Conservation (phyloP, 208 protist genomes). For the Acanthamoeba castellanii region DNA sequence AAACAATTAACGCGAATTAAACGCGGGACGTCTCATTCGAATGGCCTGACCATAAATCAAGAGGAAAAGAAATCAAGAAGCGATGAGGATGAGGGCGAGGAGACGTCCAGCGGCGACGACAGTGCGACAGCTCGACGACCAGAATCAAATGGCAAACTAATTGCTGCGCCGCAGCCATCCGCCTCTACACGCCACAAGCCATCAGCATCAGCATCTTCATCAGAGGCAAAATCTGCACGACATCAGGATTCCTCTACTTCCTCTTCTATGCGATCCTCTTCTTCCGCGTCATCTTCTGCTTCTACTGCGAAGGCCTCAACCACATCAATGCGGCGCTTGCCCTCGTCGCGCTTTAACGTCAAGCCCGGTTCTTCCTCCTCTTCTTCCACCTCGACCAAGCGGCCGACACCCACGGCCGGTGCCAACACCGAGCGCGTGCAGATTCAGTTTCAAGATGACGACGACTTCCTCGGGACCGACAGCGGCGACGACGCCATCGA, state of each 20-base stretch:
- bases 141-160: too few species aligned
- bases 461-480: conserved; percentile 35
- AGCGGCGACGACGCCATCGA: not conserved
- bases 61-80: not conserved
- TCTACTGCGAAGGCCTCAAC: not conserved
- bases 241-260: conserved; percentile 31
- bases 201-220: not conserved
- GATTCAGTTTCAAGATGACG: conserved; percentile 7
- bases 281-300: conserved; percentile 26
- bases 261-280: not conserved
- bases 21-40: not conserved
- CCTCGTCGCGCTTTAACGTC: not conserved
- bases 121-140: too few species aligned
- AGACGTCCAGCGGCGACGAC: too few species aligned
- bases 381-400: too few species aligned
- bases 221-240: too few species aligned
- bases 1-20: not conserved
- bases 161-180: too few species aligned
- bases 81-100: not conserved
- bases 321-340: not conserved
- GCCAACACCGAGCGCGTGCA: not conserved
- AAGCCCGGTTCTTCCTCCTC: not conserved
- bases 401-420: not conserved
- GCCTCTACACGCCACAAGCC: not conserved
- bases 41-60: not conserved